phyloP scores from a whole-genome alignment of 73 alveolate genomes.

The Symbiodinium pilosum region DNA sequence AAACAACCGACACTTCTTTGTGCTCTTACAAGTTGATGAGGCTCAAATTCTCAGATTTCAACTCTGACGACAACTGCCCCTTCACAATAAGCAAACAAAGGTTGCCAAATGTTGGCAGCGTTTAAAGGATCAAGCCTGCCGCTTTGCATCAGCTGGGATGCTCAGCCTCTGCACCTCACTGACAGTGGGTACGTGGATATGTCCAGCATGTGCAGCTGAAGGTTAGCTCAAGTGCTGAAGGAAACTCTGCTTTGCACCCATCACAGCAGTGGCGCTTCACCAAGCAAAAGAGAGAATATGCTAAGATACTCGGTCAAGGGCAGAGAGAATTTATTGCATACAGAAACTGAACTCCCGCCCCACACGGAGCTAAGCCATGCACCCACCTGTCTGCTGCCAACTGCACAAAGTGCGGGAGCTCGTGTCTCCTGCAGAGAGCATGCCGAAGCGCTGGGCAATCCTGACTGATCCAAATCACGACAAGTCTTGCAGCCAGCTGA shows the following conservation, averaged over 20 bases:
- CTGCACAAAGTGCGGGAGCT: background rate
- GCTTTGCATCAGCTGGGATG: background rate
- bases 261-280: too few species aligned
- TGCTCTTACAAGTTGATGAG: too few species aligned
- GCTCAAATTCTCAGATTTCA: too few species aligned
- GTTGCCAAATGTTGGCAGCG: too few species aligned
- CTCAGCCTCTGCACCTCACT: background rate
- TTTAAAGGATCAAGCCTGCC: background rate
- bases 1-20: too few species aligned
- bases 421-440: background rate
- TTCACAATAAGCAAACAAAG: too few species aligned
- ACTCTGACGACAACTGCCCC: too few species aligned
- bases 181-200: too few species aligned
- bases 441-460: too few species aligned
- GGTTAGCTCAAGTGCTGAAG: background rate
- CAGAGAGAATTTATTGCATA: too few species aligned
- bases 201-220: background rate
- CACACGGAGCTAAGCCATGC: background rate
- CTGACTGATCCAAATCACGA: background rate
- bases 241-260: background rate
- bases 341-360: background rate
- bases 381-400: background rate
- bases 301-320: too few species aligned
- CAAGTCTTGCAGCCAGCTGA: background rate
- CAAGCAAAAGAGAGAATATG: too few species aligned